Evolutionary conservation across 257 asterid genomes (phyloP), one percentile per base, ranked within the genome.

Genomic region (Ajuga chamaepitys): DNA sequence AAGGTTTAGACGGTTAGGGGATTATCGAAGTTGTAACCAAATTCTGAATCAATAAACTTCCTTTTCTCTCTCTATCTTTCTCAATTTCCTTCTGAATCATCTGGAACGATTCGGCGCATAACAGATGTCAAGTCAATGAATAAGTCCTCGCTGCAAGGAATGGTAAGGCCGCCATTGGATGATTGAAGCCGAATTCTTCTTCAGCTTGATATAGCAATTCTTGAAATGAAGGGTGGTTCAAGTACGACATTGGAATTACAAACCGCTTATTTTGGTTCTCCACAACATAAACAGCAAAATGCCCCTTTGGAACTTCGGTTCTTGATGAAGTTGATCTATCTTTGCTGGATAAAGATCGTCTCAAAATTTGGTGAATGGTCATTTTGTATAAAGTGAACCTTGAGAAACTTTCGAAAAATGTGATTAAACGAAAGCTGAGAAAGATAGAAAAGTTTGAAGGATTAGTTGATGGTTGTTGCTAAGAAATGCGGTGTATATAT

Each of bases 271-370:
- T 68, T 3, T 47, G 34, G 4, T 16, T 35, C 0, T 68, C 25
- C 0, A 66, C 73, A 46, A 68, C 73, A 58, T 68, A 68, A n/a
- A 68, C 53, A 14, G 71, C 82, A 25, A 76, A 56, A 26, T 80
- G 74, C 2, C 79, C 81, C 68, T 73, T 80, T 4, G 80, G 80
- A 6, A 75, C 74, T 30, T 66, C 75, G 16, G 26, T 9, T 18
- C 45, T 14, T 40, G 50, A 44, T n/a, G 58, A 44, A 44, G 20
- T 12, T 1, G 70, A 42, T 38, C 63, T 21, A 55, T 18, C 50
- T 12, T 14, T 60, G 5, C 10, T 54, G n/a, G 64, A 66, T 11
- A 66, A 54, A 17, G 72, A 42, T 8, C 53, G 66, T 41, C 38
- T 37, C 21, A 59, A 11, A 2, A 40, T 59, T 59, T 59, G 66